Evolutionary conservation across 371 early-diverging fungal species (phyloP).

Genomic region (Syncephalis fuscata): DNA sequence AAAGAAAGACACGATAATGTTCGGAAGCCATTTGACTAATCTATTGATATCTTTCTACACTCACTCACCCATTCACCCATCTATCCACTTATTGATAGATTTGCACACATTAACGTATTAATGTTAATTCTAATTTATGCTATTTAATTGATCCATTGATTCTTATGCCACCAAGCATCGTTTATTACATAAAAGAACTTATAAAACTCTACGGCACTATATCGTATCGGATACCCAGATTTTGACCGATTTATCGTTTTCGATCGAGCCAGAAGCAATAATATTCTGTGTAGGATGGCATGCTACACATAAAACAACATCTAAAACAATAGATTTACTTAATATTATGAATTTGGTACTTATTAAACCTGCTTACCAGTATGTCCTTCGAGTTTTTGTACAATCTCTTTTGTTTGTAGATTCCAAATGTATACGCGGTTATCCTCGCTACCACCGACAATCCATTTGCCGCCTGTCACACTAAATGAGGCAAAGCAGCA

Average conservation of each 20-base stretch:
- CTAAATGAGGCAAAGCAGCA: constrained; percentile 87
- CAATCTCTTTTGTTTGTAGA: constrained; percentile 83
- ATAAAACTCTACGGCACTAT: neutral
- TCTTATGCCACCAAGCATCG: neutral
- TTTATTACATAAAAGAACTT: neutral
- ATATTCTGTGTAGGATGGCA: constrained; percentile 91
- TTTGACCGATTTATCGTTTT: constrained; percentile 78
- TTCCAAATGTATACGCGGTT: constrained; percentile 88
- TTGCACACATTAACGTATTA: too few relatives aligned
- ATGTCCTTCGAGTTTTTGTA: constrained; percentile 86
- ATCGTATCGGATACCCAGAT: constrained; percentile 38
- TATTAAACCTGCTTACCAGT: constrained; percentile 31
- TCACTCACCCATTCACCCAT: too few relatives aligned
- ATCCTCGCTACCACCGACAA: constrained; percentile 93
- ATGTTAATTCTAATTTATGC: too few relatives aligned
- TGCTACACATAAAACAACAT: constrained; percentile 80
- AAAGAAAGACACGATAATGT: too few relatives aligned
- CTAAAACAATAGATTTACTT: constrained; percentile 17
- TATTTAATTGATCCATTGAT: neutral
- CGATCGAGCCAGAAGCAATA: constrained; percentile 88
- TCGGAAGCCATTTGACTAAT: too few relatives aligned
- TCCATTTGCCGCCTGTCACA: constrained; percentile 89
- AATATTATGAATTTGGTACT: neutral
- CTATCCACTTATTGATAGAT: too few relatives aligned
- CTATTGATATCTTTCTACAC: too few relatives aligned